These are phyloP conservation scores for Nemania diffusa DNA, from an alignment of 2,329 filamentous ascomycete species.

Conservation along the genomic window DNA sequence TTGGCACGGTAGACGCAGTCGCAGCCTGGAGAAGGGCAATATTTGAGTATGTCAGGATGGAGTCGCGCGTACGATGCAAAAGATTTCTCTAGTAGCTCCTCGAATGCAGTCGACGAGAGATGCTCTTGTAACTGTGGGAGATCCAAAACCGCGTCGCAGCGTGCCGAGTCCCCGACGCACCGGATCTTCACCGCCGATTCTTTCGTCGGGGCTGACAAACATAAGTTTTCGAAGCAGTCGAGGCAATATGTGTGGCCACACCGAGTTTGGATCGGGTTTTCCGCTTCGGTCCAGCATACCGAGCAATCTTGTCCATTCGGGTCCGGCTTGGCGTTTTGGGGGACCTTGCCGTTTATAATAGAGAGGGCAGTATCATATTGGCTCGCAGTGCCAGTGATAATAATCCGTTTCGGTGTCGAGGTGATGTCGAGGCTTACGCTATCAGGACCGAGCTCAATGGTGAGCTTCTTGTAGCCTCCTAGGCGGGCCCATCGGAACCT, in stretches of 20 bases:
- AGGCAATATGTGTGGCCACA: slow-evolving; percentile 57
- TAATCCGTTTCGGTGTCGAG: slow-evolving; percentile 48
- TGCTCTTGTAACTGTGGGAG: slow-evolving; percentile 46
- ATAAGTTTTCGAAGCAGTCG: slow-evolving; percentile 54
- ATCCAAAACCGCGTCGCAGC: slow-evolving; percentile 43
- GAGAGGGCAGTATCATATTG: slow-evolving; percentile 38
- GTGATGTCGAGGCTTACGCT: slow-evolving; percentile 49
- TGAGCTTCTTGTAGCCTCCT: slow-evolving; percentile 49
- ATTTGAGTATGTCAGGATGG: slow-evolving; percentile 48
- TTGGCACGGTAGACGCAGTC: slow-evolving; percentile 53
- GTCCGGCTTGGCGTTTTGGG: not conserved
- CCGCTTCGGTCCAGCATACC: slow-evolving; percentile 52
- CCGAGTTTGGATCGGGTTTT: slow-evolving; percentile 49
- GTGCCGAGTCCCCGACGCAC: slow-evolving; percentile 44
- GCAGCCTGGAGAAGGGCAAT: slow-evolving; percentile 59
- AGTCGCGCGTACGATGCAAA: slow-evolving; percentile 51
- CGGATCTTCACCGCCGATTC: slow-evolving; percentile 36
- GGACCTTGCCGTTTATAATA: slow-evolving; percentile 24
- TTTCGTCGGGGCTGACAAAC: slow-evolving; percentile 36
- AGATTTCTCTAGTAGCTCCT: slow-evolving; percentile 40
- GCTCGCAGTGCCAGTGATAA: slow-evolving; percentile 44
- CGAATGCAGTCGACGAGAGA: slow-evolving; percentile 36
- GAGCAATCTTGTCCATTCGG: slow-evolving; percentile 42
- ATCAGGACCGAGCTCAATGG: slow-evolving; percentile 41
- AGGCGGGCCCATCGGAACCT: slow-evolving; percentile 48